A percentile compares a stretch with the other conserved stretches of the same genome.
Evolutionary conservation across 176 grass and related monocot species (phyloP).

Genomic region (Areca catechu): DNA sequence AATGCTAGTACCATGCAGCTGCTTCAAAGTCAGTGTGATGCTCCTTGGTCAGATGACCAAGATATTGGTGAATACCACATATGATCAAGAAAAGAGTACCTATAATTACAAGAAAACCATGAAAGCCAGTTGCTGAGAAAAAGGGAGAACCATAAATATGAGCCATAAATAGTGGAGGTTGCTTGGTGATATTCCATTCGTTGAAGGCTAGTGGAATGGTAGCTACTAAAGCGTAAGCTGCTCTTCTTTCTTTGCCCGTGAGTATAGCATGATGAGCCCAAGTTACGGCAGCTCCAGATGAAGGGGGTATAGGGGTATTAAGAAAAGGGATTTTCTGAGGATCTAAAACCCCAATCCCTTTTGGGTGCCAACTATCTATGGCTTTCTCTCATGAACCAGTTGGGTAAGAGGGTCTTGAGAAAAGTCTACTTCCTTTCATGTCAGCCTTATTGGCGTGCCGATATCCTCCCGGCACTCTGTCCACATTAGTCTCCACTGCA

Average conservation of each 20-base stretch:
- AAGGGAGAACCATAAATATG: constrained; percentile 1
- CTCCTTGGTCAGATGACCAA: background rate
- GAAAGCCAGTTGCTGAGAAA: constrained; percentile 1
- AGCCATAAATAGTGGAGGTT: background rate
- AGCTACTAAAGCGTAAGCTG: background rate
- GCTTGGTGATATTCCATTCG: background rate
- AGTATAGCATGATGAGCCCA: background rate
- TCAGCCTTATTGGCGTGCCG: too few relatives aligned
- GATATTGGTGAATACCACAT: background rate
- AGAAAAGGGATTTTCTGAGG: too few relatives aligned
- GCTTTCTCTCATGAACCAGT: too few relatives aligned
- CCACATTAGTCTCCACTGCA: too few relatives aligned
- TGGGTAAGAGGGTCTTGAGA: too few relatives aligned
- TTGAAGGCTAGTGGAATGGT: background rate
- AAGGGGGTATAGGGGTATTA: background rate
- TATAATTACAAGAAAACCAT: background rate
- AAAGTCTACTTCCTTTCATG: too few relatives aligned
- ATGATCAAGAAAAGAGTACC: too few relatives aligned
- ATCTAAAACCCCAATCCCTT: too few relatives aligned
- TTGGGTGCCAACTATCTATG: too few relatives aligned
- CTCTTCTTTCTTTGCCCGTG: background rate
- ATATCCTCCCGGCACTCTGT: too few relatives aligned
- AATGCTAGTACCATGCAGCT: background rate
- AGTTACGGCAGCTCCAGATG: background rate
- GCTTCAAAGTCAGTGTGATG: background rate